Percentiles rank a stretch among this genome's conserved stretches.
These are phyloP conservation scores for Crepidotus variabilis DNA, from an alignment of 768 basidiomycete species.

Conservation along the genomic window DNA sequence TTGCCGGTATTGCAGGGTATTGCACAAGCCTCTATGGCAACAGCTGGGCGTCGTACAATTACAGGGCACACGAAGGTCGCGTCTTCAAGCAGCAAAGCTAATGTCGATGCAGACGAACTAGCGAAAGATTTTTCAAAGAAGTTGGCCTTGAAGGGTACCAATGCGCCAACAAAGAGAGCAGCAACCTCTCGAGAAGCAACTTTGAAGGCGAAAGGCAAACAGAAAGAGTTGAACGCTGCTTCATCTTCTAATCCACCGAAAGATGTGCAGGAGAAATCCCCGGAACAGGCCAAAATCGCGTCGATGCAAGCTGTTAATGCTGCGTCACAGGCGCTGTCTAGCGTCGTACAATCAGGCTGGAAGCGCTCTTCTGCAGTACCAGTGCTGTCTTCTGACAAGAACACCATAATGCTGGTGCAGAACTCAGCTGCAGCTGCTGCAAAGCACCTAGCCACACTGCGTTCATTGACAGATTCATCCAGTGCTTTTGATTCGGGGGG, in stretches of 20 bases:
- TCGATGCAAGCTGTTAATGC: constrained; percentile 67
- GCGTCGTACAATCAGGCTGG: constrained; percentile 56
- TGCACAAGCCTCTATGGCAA: neutral
- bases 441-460: constrained; percentile 42
- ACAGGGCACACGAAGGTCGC: neutral
- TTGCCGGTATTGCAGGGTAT: neutral
- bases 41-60: neutral
- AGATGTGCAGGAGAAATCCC: constrained; percentile 5
- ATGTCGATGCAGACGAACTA: constrained; percentile 19
- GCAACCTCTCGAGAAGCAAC: neutral
- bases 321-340: constrained; percentile 54
- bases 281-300: constrained; percentile 33
- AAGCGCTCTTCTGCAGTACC: constrained; percentile 33
- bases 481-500: constrained; percentile 25
- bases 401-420: constrained; percentile 26
- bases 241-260: neutral
- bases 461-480: constrained; percentile 29
- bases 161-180: neutral
- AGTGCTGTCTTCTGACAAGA: constrained; percentile 23
- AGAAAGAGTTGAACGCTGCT: constrained; percentile 11
- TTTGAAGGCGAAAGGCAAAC: constrained; percentile 25
- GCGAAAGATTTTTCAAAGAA: constrained; percentile 25
- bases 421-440: constrained; percentile 22
- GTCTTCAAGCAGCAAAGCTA: neutral
- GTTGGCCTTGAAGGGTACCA: constrained; percentile 18